phyloP scores from a whole-genome alignment of 2,329 filamentous ascomycete genomes.

The Thielaviopsis punctulata region DNA sequence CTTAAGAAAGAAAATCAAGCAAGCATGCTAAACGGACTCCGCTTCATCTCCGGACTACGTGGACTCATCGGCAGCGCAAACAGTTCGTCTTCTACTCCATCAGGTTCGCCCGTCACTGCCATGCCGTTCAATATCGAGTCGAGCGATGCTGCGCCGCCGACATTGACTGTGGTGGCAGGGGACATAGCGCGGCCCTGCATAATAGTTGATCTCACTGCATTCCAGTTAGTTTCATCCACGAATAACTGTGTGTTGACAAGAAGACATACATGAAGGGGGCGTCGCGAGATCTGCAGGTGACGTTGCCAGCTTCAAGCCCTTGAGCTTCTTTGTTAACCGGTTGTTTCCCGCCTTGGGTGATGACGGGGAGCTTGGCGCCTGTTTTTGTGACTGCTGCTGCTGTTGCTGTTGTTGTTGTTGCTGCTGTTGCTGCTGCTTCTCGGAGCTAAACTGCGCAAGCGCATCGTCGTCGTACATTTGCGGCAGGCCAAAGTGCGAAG shows the following conservation, averaged over 20 bases:
- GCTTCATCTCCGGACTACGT: conserved; percentile 68
- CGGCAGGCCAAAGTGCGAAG: conserved; percentile 55
- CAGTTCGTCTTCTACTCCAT: conserved; percentile 51
- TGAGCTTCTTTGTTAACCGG: conserved; percentile 11
- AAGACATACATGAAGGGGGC: conserved; percentile 8
- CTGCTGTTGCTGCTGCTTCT: not conserved
- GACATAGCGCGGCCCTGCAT: conserved; percentile 11
- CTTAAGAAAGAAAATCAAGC: conserved; percentile 11
- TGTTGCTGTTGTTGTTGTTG: not conserved
- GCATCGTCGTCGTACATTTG: conserved; percentile 20
- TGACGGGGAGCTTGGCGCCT: not conserved
- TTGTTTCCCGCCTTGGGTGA: conserved; percentile 1
- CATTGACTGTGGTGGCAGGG: conserved; percentile 2
- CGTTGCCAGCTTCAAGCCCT: conserved; percentile 11
- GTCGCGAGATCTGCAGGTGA: conserved; percentile 11
- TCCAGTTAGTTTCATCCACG: not conserved
- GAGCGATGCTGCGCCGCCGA: conserved; percentile 6
- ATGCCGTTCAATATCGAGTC: conserved; percentile 8
- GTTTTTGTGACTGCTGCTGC: not conserved
- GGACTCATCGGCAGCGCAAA: conserved; percentile 81
- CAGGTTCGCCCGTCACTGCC: not conserved
- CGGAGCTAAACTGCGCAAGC: conserved; percentile 10
- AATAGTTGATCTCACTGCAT: conserved; percentile 10
- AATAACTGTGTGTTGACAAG: not conserved
- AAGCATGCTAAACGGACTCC: conserved; percentile 56